Evolutionary conservation across 1,139 yeast genomes (phyloP).

Genomic region (Candida pseudoviswanathii): DNA sequence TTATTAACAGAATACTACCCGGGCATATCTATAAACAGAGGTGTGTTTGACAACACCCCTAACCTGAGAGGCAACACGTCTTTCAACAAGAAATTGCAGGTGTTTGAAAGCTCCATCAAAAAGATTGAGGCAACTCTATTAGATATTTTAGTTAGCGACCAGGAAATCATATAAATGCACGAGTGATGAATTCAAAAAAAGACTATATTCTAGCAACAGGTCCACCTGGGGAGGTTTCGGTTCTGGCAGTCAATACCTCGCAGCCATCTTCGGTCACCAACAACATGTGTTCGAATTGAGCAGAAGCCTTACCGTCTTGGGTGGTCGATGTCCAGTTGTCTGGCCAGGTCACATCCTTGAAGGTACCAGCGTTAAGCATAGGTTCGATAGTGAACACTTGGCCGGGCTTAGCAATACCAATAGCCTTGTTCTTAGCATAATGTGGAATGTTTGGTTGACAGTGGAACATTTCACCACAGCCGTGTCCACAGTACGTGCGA

Average conservation of each 20-base stretch:
- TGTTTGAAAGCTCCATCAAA: constrained; percentile 26
- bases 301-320: constrained; percentile 82
- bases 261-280: constrained; percentile 92
- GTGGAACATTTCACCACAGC: constrained; percentile 86
- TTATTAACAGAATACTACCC: constrained; percentile 19
- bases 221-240: constrained; percentile 84
- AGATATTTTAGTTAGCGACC: constrained; percentile 26
- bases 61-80: constrained; percentile 20
- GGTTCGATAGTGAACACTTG: constrained; percentile 98
- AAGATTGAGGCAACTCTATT: constrained; percentile 31
- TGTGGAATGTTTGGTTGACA: constrained; percentile 94
- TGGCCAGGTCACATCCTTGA: constrained; percentile 88
- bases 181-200: not conserved
- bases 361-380: constrained; percentile 89
- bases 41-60: constrained; percentile 20
- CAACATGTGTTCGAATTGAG: constrained; percentile 94
- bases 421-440: constrained; percentile 88
- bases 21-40: constrained; percentile 22
- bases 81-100: constrained; percentile 28
- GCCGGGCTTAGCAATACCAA: constrained; percentile 94
- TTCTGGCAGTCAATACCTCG: constrained; percentile 86
- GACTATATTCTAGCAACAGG: constrained; percentile 57
- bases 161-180: constrained; percentile 15
- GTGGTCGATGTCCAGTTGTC: constrained; percentile 97
- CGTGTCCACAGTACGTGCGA: constrained; percentile 92